phyloP scores from a whole-genome alignment of 140 eudicot species.

The Stevia rebaudiana region DNA sequence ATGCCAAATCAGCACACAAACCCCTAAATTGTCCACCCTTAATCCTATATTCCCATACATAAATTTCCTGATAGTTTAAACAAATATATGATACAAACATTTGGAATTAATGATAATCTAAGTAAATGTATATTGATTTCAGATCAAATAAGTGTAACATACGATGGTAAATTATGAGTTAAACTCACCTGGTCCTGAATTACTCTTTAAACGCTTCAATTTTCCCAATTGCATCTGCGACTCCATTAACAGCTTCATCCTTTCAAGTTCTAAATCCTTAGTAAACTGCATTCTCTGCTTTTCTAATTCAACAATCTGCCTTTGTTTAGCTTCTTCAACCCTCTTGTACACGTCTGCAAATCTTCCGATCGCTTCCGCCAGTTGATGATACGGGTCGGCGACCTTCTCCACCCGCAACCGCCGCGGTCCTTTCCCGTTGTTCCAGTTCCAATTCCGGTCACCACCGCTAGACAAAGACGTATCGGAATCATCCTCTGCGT shows the following conservation, averaged over 20 bases:
- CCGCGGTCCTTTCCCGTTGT: neutral
- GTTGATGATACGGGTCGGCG: conserved; percentile 38
- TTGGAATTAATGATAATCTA: neutral
- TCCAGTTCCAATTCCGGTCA: neutral
- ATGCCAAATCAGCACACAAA: neutral
- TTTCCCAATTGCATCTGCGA: conserved; percentile 54
- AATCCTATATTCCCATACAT: neutral
- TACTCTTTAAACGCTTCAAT: conserved; percentile 37
- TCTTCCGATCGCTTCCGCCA: conserved; percentile 62
- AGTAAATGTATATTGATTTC: neutral
- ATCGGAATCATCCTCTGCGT: conserved; percentile 32
- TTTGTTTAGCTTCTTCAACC: conserved; percentile 65
- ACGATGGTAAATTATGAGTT: neutral
- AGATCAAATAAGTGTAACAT: neutral
- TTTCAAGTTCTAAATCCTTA: conserved; percentile 68
- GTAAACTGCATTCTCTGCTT: conserved; percentile 71
- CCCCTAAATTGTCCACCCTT: neutral
- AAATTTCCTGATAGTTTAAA: neutral
- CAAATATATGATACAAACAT: conserved; percentile 2
- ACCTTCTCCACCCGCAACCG: conserved; percentile 15
- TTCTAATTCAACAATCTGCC: conserved; percentile 72
- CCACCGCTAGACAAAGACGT: conserved; percentile 26
- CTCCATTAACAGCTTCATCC: conserved; percentile 67
- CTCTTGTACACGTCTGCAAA: conserved; percentile 56
- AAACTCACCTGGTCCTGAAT: conserved; percentile 28